A percentile compares a stretch with the other conserved stretches of the same genome.
phyloP scores from a whole-genome alignment of 805 yeast species.

The Helenozyma rhizophorensis region DNA sequence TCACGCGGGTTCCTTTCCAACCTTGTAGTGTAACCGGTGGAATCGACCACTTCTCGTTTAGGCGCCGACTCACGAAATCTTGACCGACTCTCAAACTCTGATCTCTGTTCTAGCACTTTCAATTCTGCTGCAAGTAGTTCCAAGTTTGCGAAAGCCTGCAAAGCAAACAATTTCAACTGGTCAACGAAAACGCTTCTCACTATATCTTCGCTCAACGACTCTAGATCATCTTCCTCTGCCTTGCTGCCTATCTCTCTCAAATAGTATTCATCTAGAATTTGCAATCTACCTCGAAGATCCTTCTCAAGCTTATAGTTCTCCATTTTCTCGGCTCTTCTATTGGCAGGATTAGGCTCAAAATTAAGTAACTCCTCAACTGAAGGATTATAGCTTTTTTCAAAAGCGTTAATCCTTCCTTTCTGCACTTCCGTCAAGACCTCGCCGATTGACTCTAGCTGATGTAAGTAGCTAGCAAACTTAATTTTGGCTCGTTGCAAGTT shows the following conservation, averaged over 20 bases:
- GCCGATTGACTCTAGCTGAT: conserved; percentile 13
- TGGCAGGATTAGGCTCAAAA: conserved; percentile 31
- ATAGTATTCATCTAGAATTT: conserved; percentile 29
- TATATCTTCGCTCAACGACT: conserved; percentile 57
- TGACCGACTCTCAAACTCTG: conserved; percentile 5
- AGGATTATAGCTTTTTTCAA: conserved; percentile 40
- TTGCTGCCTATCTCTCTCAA: conserved; percentile 6
- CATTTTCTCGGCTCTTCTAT: conserved; percentile 67
- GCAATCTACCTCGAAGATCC: conserved; percentile 43
- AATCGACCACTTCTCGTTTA: too few relatives aligned
- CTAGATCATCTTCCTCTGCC: conserved; percentile 17
- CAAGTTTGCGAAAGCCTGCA: conserved; percentile 51
- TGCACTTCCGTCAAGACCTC: conserved; percentile 36
- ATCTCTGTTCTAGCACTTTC: conserved; percentile 52
- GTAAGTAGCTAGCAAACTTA: conserved; percentile 33
- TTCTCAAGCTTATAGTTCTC: conserved; percentile 60
- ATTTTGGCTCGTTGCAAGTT: conserved; percentile 34
- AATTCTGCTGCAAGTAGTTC: conserved; percentile 63
- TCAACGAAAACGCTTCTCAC: conserved; percentile 53
- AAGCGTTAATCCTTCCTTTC: conserved; percentile 32
- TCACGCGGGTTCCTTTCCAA: conserved; percentile 48
- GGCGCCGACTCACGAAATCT: too few relatives aligned
- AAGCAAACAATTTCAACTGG: conserved; percentile 48
- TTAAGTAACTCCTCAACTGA: conserved; percentile 31
- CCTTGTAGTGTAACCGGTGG: conserved; percentile 59